A percentile compares a stretch with the other conserved stretches of the same genome.
phyloP scores from a whole-genome alignment of 2,329 filamentous ascomycete genomes.

The Whalleya microplaca region DNA sequence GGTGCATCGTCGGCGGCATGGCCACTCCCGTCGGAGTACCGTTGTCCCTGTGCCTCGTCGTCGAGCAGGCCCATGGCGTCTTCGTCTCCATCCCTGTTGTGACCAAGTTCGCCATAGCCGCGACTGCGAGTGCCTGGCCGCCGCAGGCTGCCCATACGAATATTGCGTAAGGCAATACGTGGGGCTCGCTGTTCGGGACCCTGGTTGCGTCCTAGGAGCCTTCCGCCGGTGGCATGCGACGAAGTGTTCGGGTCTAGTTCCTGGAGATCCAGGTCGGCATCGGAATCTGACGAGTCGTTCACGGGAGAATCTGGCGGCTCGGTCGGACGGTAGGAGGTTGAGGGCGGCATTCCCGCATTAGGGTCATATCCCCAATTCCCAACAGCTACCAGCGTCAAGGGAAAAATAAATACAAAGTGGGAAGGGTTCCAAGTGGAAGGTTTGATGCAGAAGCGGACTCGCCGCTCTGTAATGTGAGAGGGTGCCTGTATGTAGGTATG shows the following conservation, averaged over 20 bases:
- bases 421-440: not conserved
- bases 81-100: slow-evolving; percentile 61
- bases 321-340: slow-evolving; percentile 54
- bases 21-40: slow-evolving; percentile 63
- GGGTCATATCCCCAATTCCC: slow-evolving; percentile 35
- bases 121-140: slow-evolving; percentile 57
- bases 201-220: slow-evolving; percentile 55
- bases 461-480: not conserved
- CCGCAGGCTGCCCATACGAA: slow-evolving; percentile 68
- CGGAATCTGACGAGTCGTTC: slow-evolving; percentile 77
- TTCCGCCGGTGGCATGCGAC: slow-evolving; percentile 41
- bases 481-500: not conserved
- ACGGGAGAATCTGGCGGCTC: slow-evolving; percentile 67
- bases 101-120: slow-evolving; percentile 64
- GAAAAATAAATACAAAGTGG: not conserved
- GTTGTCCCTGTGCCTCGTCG: slow-evolving; percentile 58
- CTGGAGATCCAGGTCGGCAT: slow-evolving; percentile 76
- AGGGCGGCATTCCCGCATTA: slow-evolving; percentile 60
- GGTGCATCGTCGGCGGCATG: slow-evolving; percentile 73
- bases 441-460: slow-evolving; percentile 1
- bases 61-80: slow-evolving; percentile 70
- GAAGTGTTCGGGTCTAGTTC: slow-evolving; percentile 70
- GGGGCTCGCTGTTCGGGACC: slow-evolving; percentile 51
- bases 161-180: slow-evolving; percentile 71
- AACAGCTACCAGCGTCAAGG: slow-evolving; percentile 9